Conservation (phyloP, 164 flowering plant genomes). For the Kingdonia uniflora region DNA sequence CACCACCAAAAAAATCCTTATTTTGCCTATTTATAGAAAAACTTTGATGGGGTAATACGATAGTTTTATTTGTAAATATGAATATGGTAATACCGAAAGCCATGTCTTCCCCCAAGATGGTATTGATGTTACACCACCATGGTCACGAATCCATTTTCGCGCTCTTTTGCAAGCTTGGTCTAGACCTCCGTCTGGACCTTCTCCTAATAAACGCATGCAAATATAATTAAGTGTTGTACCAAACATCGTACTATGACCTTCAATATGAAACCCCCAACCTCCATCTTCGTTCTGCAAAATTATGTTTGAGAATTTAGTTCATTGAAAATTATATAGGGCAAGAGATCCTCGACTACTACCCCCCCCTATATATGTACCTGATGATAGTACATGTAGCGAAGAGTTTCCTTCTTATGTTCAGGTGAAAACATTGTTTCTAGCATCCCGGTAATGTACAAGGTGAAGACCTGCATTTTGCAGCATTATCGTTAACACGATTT, state of each 20-base stretch:
- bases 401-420: slow-evolving; percentile 40
- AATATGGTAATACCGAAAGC: slow-evolving; percentile 40
- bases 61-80: no score
- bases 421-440: slow-evolving; percentile 26
- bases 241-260: slow-evolving; percentile 67
- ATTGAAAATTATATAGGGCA: no score
- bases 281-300: slow-evolving; percentile 65
- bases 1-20: no score
- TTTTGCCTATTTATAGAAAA: no score
- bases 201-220: slow-evolving; percentile 47
- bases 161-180: slow-evolving; percentile 32
- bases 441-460: slow-evolving; percentile 34
- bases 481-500: not conserved
- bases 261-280: slow-evolving; percentile 81
- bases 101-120: slow-evolving; percentile 69
- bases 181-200: slow-evolving; percentile 34
- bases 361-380: slow-evolving; percentile 26
- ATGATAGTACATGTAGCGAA: slow-evolving; percentile 53
- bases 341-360: no score
- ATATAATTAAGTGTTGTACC: slow-evolving; percentile 49
- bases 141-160: slow-evolving; percentile 52
- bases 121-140: slow-evolving; percentile 36
- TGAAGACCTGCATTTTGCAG: slow-evolving; percentile 35
- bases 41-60: no score
- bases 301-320: not conserved